phyloP scores from a whole-genome alignment of 169 alveolate genomes.

The Plasmodium gaboni region DNA sequence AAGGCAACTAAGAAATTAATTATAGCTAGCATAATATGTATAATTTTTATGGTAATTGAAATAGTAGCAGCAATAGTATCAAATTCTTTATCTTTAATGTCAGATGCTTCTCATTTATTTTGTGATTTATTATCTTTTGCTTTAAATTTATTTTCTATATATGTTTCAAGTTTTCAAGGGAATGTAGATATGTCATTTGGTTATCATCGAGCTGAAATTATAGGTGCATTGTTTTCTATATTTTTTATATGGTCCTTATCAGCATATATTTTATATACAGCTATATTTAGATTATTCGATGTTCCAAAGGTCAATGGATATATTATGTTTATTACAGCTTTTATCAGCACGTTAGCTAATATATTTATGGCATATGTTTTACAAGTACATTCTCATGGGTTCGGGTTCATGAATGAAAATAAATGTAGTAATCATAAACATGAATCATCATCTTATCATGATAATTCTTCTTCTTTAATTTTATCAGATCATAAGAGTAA shows the following conservation, averaged over 20 bases:
- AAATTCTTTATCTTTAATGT: constrained; percentile 90
- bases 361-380: constrained; percentile 92
- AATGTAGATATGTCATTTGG: constrained; percentile 93
- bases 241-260: constrained; percentile 95
- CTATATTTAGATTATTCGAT: constrained; percentile 90
- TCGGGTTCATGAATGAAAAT: constrained; percentile 45
- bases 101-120: constrained; percentile 97
- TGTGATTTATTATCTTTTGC: constrained; percentile 95
- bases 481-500: not conserved
- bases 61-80: constrained; percentile 91
- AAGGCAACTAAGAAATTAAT: constrained; percentile 66
- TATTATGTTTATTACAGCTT: constrained; percentile 95
- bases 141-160: constrained; percentile 90
- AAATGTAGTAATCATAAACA: constrained; percentile 20
- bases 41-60: constrained; percentile 87
- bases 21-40: constrained; percentile 78
- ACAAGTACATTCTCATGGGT: constrained; percentile 86
- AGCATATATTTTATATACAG: constrained; percentile 92
- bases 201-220: constrained; percentile 95
- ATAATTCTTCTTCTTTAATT: constrained; percentile 8
- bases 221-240: constrained; percentile 95
- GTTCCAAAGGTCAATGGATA: constrained; percentile 92
- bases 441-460: not conserved
- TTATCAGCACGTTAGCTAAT: constrained; percentile 93
- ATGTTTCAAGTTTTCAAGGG: constrained; percentile 91